These are phyloP conservation scores for Phytophthora litchii DNA, from an alignment of 352 stramenopile species.

Conservation along the genomic window DNA sequence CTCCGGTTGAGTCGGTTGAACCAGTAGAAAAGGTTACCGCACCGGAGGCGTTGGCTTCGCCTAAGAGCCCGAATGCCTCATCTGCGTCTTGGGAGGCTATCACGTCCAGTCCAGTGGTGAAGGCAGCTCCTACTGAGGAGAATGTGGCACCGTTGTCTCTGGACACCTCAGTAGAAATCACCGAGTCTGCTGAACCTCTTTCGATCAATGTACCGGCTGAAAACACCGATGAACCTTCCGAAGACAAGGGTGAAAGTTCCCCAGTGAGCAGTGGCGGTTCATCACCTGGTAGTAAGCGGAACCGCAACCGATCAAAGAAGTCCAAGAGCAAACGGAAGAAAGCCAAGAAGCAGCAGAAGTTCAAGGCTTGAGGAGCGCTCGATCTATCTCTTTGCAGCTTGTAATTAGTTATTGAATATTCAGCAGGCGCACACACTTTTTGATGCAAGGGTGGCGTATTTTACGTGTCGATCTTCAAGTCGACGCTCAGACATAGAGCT, in stretches of 20 bases:
- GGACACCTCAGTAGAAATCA: slow-evolving; percentile 13
- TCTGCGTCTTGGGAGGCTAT: slow-evolving; percentile 30
- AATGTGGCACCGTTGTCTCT: slow-evolving; percentile 18
- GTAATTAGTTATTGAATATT: slow-evolving; percentile 37
- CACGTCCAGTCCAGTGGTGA: slow-evolving; percentile 24
- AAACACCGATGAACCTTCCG: slow-evolving; percentile 18
- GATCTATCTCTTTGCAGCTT: slow-evolving; percentile 10
- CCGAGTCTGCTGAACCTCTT: slow-evolving; percentile 20
- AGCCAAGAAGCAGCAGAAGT: slow-evolving; percentile 52
- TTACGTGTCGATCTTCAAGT: slow-evolving; percentile 23
- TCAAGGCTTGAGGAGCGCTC: slow-evolving; percentile 18
- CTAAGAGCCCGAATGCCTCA: slow-evolving; percentile 12
- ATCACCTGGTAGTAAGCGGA: slow-evolving; percentile 22
- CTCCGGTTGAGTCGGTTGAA: slow-evolving; percentile 2
- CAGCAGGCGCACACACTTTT: slow-evolving; percentile 23
- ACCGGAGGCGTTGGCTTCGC: slow-evolving; percentile 17
- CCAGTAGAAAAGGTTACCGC: not conserved
- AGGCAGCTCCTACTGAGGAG: slow-evolving; percentile 17
- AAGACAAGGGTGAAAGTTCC: slow-evolving; percentile 34
- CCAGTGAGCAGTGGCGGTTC: slow-evolving; percentile 27
- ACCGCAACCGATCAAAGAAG: slow-evolving; percentile 53
- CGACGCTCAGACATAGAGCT: slow-evolving; percentile 59
- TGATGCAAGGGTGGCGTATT: slow-evolving; percentile 19
- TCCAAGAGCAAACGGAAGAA: slow-evolving; percentile 69
- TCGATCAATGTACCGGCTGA: slow-evolving; percentile 28